Percentiles rank a stretch among this genome's conserved stretches.
Conservation (phyloP, 108 stramenopile genomes). For the Skeletonema menzelii region DNA sequence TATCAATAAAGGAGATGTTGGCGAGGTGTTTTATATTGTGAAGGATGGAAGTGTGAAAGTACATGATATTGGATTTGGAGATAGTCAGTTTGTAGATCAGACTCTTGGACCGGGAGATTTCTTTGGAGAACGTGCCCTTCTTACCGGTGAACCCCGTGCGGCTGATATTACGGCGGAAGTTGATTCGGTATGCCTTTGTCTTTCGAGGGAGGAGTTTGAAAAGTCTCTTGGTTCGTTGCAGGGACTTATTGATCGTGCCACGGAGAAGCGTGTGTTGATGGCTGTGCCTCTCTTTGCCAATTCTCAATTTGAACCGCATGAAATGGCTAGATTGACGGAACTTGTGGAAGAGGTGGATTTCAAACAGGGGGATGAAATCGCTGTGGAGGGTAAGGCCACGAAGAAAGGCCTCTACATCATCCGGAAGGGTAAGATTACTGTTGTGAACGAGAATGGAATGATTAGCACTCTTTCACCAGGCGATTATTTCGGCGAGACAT, state of each 20-base stretch:
- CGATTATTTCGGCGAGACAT: constrained; percentile 82
- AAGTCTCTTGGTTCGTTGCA: constrained; percentile 79
- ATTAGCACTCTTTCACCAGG: constrained; percentile 74
- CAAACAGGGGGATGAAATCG: constrained; percentile 63
- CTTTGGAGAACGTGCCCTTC: constrained; percentile 96
- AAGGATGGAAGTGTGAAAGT: constrained; percentile 86
- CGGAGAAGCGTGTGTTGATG: constrained; percentile 82
- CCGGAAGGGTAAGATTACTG: constrained; percentile 66
- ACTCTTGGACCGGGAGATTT: constrained; percentile 76
- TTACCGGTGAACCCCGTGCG: constrained; percentile 94
- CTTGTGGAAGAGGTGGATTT: constrained; percentile 66
- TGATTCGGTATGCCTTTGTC: constrained; percentile 71
- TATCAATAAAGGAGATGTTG: constrained; percentile 89
- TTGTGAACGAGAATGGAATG: constrained; percentile 72
- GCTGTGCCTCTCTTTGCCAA: constrained; percentile 88
- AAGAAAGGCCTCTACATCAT: constrained; percentile 82
- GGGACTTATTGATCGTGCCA: constrained; percentile 74
- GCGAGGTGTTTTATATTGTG: constrained; percentile 94
- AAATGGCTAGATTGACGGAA: constrained; percentile 79
- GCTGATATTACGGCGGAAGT: constrained; percentile 76
- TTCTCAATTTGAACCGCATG: constrained; percentile 81
- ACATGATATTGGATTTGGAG: constrained; percentile 84
- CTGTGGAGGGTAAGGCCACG: constrained; percentile 73
- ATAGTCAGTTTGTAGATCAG: constrained; percentile 74
- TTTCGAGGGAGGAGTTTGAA: constrained; percentile 81